Conservation (phyloP, 192 early-diverging fungal species). For the Cladochytrium replicatum region DNA sequence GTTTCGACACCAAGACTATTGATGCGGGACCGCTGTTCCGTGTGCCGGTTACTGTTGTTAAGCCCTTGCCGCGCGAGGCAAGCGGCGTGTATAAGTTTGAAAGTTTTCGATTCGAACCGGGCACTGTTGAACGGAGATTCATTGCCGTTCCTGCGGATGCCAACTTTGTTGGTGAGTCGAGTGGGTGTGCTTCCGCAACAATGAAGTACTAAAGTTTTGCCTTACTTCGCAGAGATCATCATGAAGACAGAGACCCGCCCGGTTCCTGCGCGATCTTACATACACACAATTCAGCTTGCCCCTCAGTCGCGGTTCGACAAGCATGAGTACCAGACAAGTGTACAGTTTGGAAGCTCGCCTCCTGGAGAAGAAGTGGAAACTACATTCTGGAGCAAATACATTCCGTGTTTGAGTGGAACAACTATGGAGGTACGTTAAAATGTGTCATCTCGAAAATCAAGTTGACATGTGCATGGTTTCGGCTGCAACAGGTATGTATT, state of each 20-base stretch:
- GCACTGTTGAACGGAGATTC: slow-evolving; percentile 70
- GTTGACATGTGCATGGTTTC: too few species aligned
- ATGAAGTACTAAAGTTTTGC: slow-evolving; percentile 17
- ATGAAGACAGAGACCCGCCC: slow-evolving; percentile 21
- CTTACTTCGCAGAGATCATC: slow-evolving; percentile 21
- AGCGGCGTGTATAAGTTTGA: slow-evolving; percentile 41
- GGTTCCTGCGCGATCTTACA: slow-evolving; percentile 53
- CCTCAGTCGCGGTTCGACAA: slow-evolving; percentile 18
- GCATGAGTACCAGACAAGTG: slow-evolving; percentile 38
- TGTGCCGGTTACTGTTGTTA: slow-evolving; percentile 82
- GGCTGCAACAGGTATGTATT: too few species aligned
- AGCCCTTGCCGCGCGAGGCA: too few species aligned
- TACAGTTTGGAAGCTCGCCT: slow-evolving; percentile 53
- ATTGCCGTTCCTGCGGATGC: slow-evolving; percentile 73
- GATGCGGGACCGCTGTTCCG: slow-evolving; percentile 73
- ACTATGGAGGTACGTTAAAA: slow-evolving; percentile 63
- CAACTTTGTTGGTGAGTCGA: slow-evolving; percentile 54
- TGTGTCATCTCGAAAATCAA: too few species aligned
- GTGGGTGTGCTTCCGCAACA: slow-evolving; percentile 11
- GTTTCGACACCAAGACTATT: slow-evolving; percentile 62
- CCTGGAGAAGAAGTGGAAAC: slow-evolving; percentile 43
- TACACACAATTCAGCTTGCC: slow-evolving; percentile 65
- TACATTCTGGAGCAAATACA: slow-evolving; percentile 38
- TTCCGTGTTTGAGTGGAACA: slow-evolving; percentile 54
- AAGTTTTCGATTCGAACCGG: slow-evolving; percentile 57